A percentile compares a stretch with the other conserved stretches of the same genome.
Conservation (phyloP, 176 grass and related monocot species). For the Phoenix roebelenii region DNA sequence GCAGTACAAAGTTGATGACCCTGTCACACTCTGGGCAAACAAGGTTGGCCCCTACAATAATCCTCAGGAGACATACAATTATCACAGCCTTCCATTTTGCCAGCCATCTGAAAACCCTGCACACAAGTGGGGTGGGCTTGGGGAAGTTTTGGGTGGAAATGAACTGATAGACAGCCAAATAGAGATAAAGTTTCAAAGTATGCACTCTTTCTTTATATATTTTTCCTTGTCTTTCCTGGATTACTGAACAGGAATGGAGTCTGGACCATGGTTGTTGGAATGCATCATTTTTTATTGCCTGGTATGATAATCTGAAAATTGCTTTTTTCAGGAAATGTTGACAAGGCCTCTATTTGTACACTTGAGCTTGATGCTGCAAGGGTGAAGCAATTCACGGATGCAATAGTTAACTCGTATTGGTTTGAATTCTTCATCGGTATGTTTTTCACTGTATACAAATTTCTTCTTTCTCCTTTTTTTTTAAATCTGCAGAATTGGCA, state of each 20-base stretch:
- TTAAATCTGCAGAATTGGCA: no score
- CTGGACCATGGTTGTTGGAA: background rate
- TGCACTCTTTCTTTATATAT: background rate
- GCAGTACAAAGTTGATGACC: background rate
- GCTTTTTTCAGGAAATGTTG: background rate
- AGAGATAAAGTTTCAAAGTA: background rate
- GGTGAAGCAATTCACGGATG: background rate
- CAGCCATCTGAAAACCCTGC: constrained; percentile 4
- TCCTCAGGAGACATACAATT: constrained; percentile 4
- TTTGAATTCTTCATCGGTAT: constrained; percentile 2
- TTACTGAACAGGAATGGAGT: background rate
- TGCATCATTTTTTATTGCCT: background rate
- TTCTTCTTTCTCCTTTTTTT: background rate
- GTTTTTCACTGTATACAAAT: background rate
- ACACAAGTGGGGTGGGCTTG: background rate
- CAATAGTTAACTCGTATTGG: constrained; percentile 1
- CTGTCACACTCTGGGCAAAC: constrained; percentile 3
- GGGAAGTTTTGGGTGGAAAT: constrained; percentile 4
- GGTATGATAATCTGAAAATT: background rate
- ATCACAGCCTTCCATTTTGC: constrained; percentile 3
- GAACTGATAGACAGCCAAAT: constrained; percentile 6
- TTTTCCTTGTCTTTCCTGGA: background rate
- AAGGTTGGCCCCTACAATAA: constrained; percentile 5
- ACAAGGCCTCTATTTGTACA: background rate
- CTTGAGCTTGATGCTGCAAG: background rate